These are phyloP conservation scores for Sicyos edulis DNA, from an alignment of 306 rosid genomes.

Conservation along the genomic window DNA sequence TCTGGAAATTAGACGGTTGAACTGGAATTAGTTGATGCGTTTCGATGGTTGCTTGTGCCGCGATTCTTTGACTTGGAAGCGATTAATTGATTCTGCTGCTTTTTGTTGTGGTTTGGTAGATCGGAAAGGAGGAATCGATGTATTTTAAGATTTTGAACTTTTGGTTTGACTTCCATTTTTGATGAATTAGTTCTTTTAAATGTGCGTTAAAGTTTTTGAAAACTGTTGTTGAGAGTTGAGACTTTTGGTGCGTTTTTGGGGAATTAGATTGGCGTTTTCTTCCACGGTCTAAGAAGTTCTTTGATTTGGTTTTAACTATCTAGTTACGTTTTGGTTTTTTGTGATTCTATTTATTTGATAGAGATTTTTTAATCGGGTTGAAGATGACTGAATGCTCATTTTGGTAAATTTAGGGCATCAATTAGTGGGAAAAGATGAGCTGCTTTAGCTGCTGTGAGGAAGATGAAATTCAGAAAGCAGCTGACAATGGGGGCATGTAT, in stretches of 20 bases:
- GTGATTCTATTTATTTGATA: neutral
- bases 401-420: slow-evolving; percentile 11
- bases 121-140: neutral
- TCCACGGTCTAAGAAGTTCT: neutral
- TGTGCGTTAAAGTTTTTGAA: neutral
- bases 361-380: neutral
- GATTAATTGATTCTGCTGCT: neutral
- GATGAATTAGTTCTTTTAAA: neutral
- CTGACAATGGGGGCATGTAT: slow-evolving; percentile 36
- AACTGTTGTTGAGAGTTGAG: neutral
- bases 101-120: neutral
- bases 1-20: slow-evolving; percentile 9
- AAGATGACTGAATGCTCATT: slow-evolving; percentile 4
- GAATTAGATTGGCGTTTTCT: neutral
- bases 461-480: slow-evolving; percentile 35
- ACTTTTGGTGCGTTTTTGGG: neutral
- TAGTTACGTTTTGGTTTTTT: neutral
- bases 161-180: neutral
- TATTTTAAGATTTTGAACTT: neutral
- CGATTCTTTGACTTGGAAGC: neutral
- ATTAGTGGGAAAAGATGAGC: slow-evolving; percentile 44
- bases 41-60: neutral
- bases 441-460: slow-evolving; percentile 66
- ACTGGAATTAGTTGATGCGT: neutral
- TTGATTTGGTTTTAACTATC: neutral